Evolutionary conservation across 208 protist species (phyloP).

Genomic region (Crithidia mellificae): DNA sequence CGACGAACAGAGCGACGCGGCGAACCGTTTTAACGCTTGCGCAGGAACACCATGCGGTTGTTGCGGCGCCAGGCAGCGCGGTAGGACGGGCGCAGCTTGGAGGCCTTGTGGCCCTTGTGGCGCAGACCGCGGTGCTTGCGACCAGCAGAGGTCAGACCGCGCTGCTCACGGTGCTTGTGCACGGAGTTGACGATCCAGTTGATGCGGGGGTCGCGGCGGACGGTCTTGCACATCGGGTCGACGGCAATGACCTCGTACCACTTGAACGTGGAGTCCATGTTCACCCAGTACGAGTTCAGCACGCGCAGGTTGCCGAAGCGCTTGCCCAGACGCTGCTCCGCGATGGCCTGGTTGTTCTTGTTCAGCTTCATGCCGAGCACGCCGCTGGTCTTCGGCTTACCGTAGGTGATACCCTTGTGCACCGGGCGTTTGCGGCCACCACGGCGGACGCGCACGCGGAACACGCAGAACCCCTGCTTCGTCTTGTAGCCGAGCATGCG

Average conservation of each 20-base stretch:
- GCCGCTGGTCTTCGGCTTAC: conserved; percentile 98
- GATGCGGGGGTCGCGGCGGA: conserved; percentile 98
- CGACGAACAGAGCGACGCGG: conserved; percentile 4
- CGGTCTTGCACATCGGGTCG: conserved; percentile 97
- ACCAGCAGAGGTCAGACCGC: conserved; percentile 98
- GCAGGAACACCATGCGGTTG: conserved; percentile 94
- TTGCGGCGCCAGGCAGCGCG: conserved; percentile 98
- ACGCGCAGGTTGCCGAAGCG: conserved; percentile 97
- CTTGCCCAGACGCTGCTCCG: conserved; percentile 98
- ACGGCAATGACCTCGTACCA: conserved; percentile 99
- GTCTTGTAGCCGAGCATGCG: conserved; percentile 99
- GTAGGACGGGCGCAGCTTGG: conserved; percentile 95
- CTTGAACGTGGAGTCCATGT: conserved; percentile 97
- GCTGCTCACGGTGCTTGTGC: conserved; percentile 98
- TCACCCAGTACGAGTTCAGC: conserved; percentile 99
- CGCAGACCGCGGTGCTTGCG: conserved; percentile 95
- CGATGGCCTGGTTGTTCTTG: conserved; percentile 95
- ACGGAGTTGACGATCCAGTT: conserved; percentile 99
- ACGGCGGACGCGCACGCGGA: conserved; percentile 98
- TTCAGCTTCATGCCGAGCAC: conserved; percentile 97
- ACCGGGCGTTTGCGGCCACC: conserved; percentile 98
- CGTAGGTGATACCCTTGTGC: conserved; percentile 97
- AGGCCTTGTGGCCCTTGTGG: conserved; percentile 95
- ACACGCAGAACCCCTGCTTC: conserved; percentile 99
- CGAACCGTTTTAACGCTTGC: conserved; percentile 94